A percentile compares a stretch with the other conserved stretches of the same genome.
Conservation (phyloP, 495 filamentous ascomycete genomes). For the Hyaloscypha hepaticicola region DNA sequence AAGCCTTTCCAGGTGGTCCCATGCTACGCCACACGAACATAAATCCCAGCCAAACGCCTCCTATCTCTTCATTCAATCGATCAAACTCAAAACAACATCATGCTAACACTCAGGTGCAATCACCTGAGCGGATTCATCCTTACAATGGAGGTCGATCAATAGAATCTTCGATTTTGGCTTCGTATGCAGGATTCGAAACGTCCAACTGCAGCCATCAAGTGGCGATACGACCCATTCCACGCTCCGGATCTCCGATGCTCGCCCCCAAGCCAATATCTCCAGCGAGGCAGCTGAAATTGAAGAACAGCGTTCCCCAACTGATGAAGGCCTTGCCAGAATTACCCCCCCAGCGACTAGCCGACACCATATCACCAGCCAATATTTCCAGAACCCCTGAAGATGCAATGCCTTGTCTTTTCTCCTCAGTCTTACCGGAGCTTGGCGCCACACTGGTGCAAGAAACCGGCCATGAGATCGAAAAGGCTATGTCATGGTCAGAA, state of each 20-base stretch:
- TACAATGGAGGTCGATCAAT: neutral
- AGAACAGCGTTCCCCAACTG: slow-evolving; percentile 49
- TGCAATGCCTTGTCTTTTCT: slow-evolving; percentile 13
- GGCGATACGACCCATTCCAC: slow-evolving; percentile 11
- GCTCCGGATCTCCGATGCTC: slow-evolving; percentile 35
- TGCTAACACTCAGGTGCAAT: neutral
- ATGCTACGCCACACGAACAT: neutral
- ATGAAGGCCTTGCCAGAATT: slow-evolving; percentile 51
- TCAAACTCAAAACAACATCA: neutral
- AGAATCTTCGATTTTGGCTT: neutral
- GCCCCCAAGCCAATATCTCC: slow-evolving; percentile 48
- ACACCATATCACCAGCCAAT: neutral
- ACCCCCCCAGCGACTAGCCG: slow-evolving; percentile 24
- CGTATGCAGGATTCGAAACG: neutral
- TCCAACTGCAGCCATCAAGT: slow-evolving; percentile 17
- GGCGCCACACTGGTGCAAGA: neutral
- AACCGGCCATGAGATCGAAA: neutral
- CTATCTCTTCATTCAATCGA: slow-evolving; percentile 7
- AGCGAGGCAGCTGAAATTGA: slow-evolving; percentile 43
- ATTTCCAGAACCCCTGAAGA: neutral
- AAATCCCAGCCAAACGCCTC: neutral
- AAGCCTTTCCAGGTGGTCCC: neutral
- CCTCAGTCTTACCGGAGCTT: slow-evolving; percentile 1
- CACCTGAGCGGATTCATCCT: neutral
- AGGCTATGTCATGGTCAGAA: neutral